Evolutionary conservation across 495 filamentous ascomycete species (phyloP), one percentile per base, ranked within the genome.

Genomic region (Cercophora samala): DNA sequence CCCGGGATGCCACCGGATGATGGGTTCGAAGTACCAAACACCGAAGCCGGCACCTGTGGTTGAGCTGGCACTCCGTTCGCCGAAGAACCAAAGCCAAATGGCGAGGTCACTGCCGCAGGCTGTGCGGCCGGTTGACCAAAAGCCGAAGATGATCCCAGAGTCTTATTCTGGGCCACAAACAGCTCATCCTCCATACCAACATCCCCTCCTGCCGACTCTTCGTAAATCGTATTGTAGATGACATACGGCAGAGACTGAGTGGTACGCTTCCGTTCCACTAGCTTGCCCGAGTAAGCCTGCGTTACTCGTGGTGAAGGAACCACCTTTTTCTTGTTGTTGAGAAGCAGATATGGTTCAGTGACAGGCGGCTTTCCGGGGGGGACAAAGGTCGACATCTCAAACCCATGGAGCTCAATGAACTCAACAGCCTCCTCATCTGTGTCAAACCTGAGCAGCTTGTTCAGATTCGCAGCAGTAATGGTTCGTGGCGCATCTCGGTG

Each of bases 381-480:
- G 5, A 69, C 69, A 58, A 72, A 72, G 74, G 17, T 79, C 73
- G 75, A 68, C 46, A 96, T 84, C 24, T 81, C 73, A 51, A 97
- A 82, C 21, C 86, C 88, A 69, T 93, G 88, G 9, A 86, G 81
- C 75, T 90, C 79, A 58, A 85, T 88, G 70, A 93, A 96, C 2
- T 86, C 78, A 3, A 86, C 76, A 1, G 89, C 89, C 69, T 97
- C 86, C 13, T 89, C 83, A 46, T 87, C 81, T 6, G 88, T 83
- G 73, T 97, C 93, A 62, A 96, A 93, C 55, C 85, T 85, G 42
- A 97, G 78, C 8, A 87, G 81, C 21, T 79, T 76, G 63, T 89
- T 89, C 53, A 96, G 74, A 54, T 90, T 83, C 1, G 84, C 75
- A 21, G 92, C 74, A 1, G 87, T 91, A 83, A 93, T 91, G 65